Evolutionary conservation across 345 rosid species (phyloP).

Genomic region (Acer campestre): DNA sequence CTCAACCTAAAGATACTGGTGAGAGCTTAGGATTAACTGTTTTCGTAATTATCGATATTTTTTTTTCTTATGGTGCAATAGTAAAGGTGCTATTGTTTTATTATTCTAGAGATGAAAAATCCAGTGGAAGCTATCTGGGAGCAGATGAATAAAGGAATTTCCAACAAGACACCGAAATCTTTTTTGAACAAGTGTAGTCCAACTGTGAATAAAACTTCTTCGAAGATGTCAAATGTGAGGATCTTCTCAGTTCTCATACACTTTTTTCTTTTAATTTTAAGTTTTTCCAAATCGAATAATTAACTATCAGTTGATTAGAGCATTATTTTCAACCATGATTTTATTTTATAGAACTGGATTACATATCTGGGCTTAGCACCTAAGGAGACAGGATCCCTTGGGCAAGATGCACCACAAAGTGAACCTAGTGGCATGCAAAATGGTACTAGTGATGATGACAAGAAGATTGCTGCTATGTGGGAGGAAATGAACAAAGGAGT

Average conservation of each 20-base stretch:
- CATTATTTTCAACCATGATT: background rate
- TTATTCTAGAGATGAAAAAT: conserved; percentile 37
- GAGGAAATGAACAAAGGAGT: conserved; percentile 67
- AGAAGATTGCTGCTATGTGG: conserved; percentile 39
- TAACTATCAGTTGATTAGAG: background rate
- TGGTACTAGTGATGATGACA: background rate
- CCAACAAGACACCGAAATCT: conserved; percentile 22
- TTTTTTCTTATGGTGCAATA: background rate
- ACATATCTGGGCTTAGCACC: conserved; percentile 47
- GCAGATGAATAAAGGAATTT: conserved; percentile 51
- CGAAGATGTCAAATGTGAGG: conserved; percentile 26
- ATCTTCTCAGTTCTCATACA: background rate
- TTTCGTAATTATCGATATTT: background rate
- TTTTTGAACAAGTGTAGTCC: conserved; percentile 28
- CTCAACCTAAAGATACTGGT: conserved; percentile 36
- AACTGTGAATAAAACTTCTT: conserved; percentile 26
- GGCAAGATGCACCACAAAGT: conserved; percentile 18
- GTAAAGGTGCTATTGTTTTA: background rate
- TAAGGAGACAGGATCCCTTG: conserved; percentile 24
- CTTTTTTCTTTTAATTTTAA: background rate
- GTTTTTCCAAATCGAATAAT: conserved; percentile 3
- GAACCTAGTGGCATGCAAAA: conserved; percentile 13
- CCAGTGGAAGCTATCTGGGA: conserved; percentile 62
- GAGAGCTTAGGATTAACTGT: conserved; percentile 8
- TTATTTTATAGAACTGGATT: conserved; percentile 48